A percentile compares a stretch with the other conserved stretches of the same genome.
Conservation (phyloP, 2,329 filamentous ascomycete genomes). For the Claviceps fusiformis region DNA sequence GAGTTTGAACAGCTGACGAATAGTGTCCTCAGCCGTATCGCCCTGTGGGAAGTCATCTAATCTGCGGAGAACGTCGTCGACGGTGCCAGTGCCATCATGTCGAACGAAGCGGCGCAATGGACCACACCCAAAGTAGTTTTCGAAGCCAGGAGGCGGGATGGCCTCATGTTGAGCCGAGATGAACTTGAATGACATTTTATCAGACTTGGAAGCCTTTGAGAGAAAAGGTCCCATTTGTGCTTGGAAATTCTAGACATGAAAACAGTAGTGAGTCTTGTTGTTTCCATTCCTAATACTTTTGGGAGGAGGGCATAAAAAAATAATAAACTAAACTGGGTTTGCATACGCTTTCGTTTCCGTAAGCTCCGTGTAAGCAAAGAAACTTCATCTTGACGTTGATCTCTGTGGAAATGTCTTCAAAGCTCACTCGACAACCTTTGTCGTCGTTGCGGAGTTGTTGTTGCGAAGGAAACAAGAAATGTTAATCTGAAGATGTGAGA, state of each 20-base stretch:
- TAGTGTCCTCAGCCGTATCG: conserved; percentile 39
- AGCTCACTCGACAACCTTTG: not conserved
- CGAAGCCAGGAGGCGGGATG: conserved; percentile 37
- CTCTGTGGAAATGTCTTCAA: not conserved
- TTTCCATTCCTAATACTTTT: too few relatives aligned
- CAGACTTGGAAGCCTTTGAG: conserved; percentile 8
- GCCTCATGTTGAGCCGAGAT: conserved; percentile 37
- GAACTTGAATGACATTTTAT: conserved; percentile 29
- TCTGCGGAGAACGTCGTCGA: conserved; percentile 33
- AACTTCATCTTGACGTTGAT: conserved; percentile 31
- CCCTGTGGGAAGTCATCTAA: conserved; percentile 41
- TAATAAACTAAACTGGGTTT: not conserved
- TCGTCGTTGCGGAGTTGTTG: not conserved
- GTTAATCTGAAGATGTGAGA: too few relatives aligned
- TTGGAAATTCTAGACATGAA: conserved; percentile 34
- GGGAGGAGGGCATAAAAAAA: not conserved
- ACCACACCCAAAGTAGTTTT: conserved; percentile 41
- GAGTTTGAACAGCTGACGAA: conserved; percentile 31
- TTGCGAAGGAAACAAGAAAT: too few relatives aligned
- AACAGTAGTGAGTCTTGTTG: not conserved
- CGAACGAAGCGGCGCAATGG: conserved; percentile 44
- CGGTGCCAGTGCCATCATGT: conserved; percentile 25
- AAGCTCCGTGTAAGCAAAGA: conserved; percentile 43
- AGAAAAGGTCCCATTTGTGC: conserved; percentile 31
- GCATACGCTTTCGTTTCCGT: conserved; percentile 40